These are phyloP conservation scores for Ophiostoma sp. DNA, from an alignment of 2,329 filamentous ascomycete genomes.

Conservation along the genomic window DNA sequence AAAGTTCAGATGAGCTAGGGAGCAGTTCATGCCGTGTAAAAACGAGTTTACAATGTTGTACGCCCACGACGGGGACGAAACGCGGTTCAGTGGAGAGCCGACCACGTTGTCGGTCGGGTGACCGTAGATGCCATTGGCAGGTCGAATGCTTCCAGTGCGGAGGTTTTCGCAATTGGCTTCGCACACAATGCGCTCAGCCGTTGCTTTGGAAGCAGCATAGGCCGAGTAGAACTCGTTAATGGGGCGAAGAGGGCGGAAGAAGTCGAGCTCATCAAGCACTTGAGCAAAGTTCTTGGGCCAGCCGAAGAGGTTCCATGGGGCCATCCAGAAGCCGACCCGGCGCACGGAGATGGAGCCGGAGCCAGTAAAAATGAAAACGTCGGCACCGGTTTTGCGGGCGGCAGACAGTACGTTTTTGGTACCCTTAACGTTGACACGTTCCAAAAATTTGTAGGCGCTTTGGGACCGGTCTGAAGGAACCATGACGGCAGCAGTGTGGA, in stretches of 20 bases:
- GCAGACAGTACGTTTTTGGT: slow-evolving; percentile 42
- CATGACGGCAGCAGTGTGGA: slow-evolving; percentile 47
- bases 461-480: slow-evolving; percentile 40
- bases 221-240: slow-evolving; percentile 42
- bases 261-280: slow-evolving; percentile 40
- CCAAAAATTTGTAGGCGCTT: slow-evolving; percentile 37
- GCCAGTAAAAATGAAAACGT: slow-evolving; percentile 44
- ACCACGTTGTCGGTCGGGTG: slow-evolving; percentile 45
- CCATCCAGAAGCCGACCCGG: slow-evolving; percentile 37
- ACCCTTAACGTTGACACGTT: slow-evolving; percentile 45
- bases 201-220: slow-evolving; percentile 45
- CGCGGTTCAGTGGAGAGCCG: slow-evolving; percentile 38
- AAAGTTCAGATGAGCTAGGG: slow-evolving; percentile 40
- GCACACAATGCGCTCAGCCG: slow-evolving; percentile 43
- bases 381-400: slow-evolving; percentile 39
- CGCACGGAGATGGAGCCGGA: slow-evolving; percentile 42
- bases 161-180: slow-evolving; percentile 35
- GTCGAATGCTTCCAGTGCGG: slow-evolving; percentile 48
- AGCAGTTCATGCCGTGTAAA: slow-evolving; percentile 40
- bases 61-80: slow-evolving; percentile 41
- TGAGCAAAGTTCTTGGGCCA: slow-evolving; percentile 40
- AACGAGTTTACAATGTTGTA: slow-evolving; percentile 39
- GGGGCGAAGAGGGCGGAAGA: slow-evolving; percentile 35
- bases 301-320: slow-evolving; percentile 37
- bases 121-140: slow-evolving; percentile 50